Conservation (phyloP, 2,329 filamentous ascomycete genomes). For the Colletotrichum tanaceti region DNA sequence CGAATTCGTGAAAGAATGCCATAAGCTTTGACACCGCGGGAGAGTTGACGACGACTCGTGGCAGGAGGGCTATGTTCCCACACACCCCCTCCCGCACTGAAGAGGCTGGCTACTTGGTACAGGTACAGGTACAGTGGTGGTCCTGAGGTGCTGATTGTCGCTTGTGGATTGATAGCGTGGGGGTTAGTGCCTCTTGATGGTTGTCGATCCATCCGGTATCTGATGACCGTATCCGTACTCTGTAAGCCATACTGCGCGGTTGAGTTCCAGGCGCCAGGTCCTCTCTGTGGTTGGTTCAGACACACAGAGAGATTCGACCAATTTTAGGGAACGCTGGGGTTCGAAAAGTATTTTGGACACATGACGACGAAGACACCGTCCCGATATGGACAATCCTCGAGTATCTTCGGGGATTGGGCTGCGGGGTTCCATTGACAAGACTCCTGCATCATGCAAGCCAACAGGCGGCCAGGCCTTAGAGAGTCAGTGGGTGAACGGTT, state of each 20-base stretch:
- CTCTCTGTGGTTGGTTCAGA: background rate
- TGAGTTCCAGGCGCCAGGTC: background rate
- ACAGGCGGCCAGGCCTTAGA: background rate
- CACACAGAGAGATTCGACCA: background rate
- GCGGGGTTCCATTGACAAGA: slow-evolving; percentile 1
- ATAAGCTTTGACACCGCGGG: background rate
- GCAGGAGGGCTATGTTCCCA: background rate
- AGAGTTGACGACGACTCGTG: background rate
- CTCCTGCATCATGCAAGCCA: slow-evolving; percentile 1
- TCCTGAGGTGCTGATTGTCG: too few relatives aligned
- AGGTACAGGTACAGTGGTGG: too few relatives aligned
- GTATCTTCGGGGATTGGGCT: too few relatives aligned
- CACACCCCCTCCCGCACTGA: background rate
- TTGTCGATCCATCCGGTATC: slow-evolving; percentile 17
- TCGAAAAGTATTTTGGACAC: slow-evolving; percentile 2
- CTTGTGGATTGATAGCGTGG: slow-evolving; percentile 17
- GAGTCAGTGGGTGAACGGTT: background rate
- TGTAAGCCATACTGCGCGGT: background rate
- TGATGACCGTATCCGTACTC: too few relatives aligned
- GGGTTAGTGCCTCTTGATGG: slow-evolving; percentile 17
- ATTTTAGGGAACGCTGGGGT: background rate
- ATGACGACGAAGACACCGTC: slow-evolving; percentile 17
- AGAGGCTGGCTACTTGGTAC: slow-evolving; percentile 5
- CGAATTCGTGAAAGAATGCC: background rate
- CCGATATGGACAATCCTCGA: background rate